These are phyloP conservation scores for Aphanomyces euteiches DNA, from an alignment of 352 stramenopile species.

Conservation along the genomic window DNA sequence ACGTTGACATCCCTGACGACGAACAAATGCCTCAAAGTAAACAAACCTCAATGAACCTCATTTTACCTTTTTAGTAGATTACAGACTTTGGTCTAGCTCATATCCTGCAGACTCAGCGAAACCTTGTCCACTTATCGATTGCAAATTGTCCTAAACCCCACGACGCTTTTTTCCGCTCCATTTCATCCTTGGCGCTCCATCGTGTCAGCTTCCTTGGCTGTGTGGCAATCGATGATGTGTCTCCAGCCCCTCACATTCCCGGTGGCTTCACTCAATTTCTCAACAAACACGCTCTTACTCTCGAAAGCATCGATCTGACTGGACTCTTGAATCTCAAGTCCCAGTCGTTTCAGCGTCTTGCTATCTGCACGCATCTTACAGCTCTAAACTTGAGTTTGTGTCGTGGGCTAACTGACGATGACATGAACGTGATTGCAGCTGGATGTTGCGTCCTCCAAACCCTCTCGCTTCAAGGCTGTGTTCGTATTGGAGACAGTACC, in stretches of 20 bases:
- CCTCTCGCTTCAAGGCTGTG: slow-evolving; percentile 59
- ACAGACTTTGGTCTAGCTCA: slow-evolving; percentile 53
- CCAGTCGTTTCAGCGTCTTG: slow-evolving; percentile 57
- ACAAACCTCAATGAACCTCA: neutral
- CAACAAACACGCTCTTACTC: slow-evolving; percentile 43
- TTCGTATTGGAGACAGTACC: slow-evolving; percentile 61
- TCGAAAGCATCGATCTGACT: slow-evolving; percentile 57
- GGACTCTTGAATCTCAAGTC: slow-evolving; percentile 54
- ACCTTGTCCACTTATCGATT: slow-evolving; percentile 49
- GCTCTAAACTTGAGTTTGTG: slow-evolving; percentile 78
- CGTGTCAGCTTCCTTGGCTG: slow-evolving; percentile 55
- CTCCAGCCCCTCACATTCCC: slow-evolving; percentile 33
- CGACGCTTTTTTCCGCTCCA: slow-evolving; percentile 37
- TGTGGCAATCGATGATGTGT: slow-evolving; percentile 43
- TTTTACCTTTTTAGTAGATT: slow-evolving; percentile 38
- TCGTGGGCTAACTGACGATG: slow-evolving; percentile 51
- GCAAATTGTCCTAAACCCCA: slow-evolving; percentile 62
- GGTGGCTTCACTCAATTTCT: slow-evolving; percentile 38
- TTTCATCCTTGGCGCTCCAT: slow-evolving; percentile 30
- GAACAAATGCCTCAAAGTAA: slow-evolving; percentile 64
- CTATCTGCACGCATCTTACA: slow-evolving; percentile 45
- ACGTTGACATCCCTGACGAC: slow-evolving; percentile 43
- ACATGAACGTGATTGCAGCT: slow-evolving; percentile 45
- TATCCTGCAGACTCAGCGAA: slow-evolving; percentile 52
- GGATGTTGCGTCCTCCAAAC: slow-evolving; percentile 44